Base-by-base conservation (phyloP, 495 filamentous ascomycete genomes). In the Talaromyces nanjingensis region DNA sequence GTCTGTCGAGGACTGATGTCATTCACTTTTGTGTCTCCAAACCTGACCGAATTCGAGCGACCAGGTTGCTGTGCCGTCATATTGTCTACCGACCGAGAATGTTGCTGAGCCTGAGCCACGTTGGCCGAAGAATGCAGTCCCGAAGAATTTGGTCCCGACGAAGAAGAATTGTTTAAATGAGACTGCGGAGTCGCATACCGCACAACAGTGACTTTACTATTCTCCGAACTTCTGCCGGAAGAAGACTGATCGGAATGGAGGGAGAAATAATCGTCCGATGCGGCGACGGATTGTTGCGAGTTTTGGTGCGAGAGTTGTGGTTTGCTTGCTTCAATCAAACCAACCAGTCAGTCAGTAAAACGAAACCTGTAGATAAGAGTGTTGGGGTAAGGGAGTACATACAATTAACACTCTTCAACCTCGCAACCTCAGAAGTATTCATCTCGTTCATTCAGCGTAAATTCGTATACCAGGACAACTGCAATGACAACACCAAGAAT, bases 201-300 rank as follows among this genome's bases (percentile, higher is more conserved):
- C 66, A 79, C 74, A 25, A 78, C 74, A 11, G 80, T 81, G 6
- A 69, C 71, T 64, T 72, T 71, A 55, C 85, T 84, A 52, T 42
- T 42, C 37, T 42, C 37, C 37, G 37, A 42, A 42, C 80, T 80
- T 65, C 70, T 74, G 65, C 74, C 81, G 29, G 76, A 78, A 53
- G 80, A 78, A 53, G 80, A 79, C 42, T 75, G 69, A 63, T 74
- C 73, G 45, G 83, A 83, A 29, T 81, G 83, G 68, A 86, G 77
- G n/a, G 85, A 87, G 69, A 84, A 86, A 72, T 88, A 88, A 73
- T 88, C 84, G 75, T 89, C 85, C 47, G 86, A 87, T 54, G 86
- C 86, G 55, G 86, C 77, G 59, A 85, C 73, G 53, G 85, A 89
- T 67, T 86, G 87, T 64, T 79, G 77, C 1, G 85, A 87, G 64